Evolutionary conservation across 352 stramenopile species (phyloP), one percentile per base, ranked within the genome.

Genomic region (Globisporangium megalacanthum): DNA sequence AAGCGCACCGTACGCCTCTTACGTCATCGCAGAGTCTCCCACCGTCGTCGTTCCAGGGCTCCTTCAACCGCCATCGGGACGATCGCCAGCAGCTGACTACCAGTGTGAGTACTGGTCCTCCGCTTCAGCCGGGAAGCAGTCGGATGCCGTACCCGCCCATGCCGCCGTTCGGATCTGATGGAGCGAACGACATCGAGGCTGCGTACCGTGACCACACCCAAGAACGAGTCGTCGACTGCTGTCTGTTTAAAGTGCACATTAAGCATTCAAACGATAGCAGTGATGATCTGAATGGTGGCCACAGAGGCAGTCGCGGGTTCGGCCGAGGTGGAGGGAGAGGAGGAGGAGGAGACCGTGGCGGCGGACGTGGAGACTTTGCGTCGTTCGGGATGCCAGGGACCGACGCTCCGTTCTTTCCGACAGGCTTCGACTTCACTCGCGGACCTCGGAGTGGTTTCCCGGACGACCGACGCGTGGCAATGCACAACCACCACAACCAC

Each of bases 201-300:
- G 49, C 64, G 3, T 79, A 69, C 36, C 70, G 66, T 20, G 55
- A 54, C 4, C 58, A 65, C 14, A 31, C 59, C 5, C 47, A 67
- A 61, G 60, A 70, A 9, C 66, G 63, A 9, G 66, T 75, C 35
- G 22, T 83, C 14, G 50, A 76, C 15, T 65, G 73, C 49, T 78
- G 73, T 52, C 52, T 74, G 42, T 66, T 77, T 20, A 78, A 78
- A 36, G 53, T 83, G 37, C 52, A 65, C 37, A 54, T 83, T 8
- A 73, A 70, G 35, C 29, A 41, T 33, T 19, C 42, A 10, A 49
- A 59, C 33, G 39, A 44, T n/a, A 44, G 59, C 6, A 48, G 58
- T 3, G 51, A 49, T 3, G 54, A 50, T 29, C 41, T 45, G 25
- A 19, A 52, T 19, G 29, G 25, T n/a, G 17, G 17, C 22, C 15